Conservation (phyloP, 1,139 yeast species). For the Pichiaceae sp. region DNA sequence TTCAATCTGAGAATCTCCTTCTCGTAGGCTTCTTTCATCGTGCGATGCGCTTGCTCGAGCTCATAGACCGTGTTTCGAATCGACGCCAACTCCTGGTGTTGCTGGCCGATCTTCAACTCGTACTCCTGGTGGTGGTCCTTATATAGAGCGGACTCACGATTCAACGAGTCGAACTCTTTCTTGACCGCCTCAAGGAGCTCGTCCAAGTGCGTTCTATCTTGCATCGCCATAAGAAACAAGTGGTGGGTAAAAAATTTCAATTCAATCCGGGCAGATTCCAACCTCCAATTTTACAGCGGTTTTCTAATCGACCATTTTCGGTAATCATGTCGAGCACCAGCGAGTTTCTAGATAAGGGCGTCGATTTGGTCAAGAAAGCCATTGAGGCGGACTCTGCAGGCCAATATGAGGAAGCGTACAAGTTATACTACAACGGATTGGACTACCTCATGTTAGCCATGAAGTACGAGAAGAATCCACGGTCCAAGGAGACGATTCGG, state of each 20-base stretch:
- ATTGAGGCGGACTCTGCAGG: conserved; percentile 92
- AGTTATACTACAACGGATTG: conserved; percentile 83
- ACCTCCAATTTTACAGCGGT: no score
- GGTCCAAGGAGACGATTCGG: conserved; percentile 81
- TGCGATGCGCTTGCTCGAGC: conserved; percentile 87
- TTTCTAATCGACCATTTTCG: neutral
- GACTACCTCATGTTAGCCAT: conserved; percentile 94
- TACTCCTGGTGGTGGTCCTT: conserved; percentile 91
- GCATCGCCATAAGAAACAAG: conserved; percentile 1
- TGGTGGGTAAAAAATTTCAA: neutral
- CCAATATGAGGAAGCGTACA: conserved; percentile 89
- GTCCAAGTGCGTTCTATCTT: conserved; percentile 28
- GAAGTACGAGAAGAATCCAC: conserved; percentile 89
- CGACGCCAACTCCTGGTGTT: conserved; percentile 89
- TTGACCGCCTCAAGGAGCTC: conserved; percentile 89
- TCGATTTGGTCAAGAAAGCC: conserved; percentile 88
- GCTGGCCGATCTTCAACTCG: conserved; percentile 85
- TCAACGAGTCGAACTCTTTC: conserved; percentile 81
- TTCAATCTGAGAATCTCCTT: conserved; percentile 84
- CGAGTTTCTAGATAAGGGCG: conserved; percentile 88
- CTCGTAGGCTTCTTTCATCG: conserved; percentile 93
- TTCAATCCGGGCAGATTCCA: neutral
- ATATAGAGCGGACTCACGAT: conserved; percentile 79
- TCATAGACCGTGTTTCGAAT: conserved; percentile 92
- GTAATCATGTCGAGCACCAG: conserved; percentile 34